These are phyloP conservation scores for Aureobasidium lini DNA, from an alignment of 2,329 filamentous ascomycete genomes.

Conservation along the genomic window DNA sequence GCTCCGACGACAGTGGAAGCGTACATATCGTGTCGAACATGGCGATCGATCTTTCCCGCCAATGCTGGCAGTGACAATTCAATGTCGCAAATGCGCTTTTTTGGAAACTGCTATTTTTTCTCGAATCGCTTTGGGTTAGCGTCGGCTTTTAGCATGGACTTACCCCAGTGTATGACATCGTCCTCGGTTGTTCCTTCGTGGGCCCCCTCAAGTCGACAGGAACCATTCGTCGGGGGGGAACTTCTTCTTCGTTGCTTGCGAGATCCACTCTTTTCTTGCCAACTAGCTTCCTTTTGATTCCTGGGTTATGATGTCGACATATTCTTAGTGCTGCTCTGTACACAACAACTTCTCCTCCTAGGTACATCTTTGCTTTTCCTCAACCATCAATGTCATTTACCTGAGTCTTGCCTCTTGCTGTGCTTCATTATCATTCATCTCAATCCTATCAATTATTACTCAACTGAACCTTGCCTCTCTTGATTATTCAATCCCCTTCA, in stretches of 20 bases:
- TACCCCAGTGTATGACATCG: slow-evolving; percentile 6
- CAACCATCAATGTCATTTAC: neutral
- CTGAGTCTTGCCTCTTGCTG: neutral
- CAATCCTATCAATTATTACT: no score
- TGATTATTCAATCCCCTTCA: no score
- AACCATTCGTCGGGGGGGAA: neutral
- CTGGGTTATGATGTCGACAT: slow-evolving; percentile 6
- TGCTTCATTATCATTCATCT: no score
- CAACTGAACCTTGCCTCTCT: no score
- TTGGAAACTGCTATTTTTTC: slow-evolving; percentile 9
- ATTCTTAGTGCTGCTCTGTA: slow-evolving; percentile 1
- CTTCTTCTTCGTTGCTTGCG: neutral
- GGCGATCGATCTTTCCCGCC: slow-evolving; percentile 6
- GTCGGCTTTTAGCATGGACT: neutral
- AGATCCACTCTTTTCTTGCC: slow-evolving; percentile 5
- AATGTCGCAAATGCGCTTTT: neutral
- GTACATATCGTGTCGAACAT: slow-evolving; percentile 94
- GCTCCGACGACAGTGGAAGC: slow-evolving; percentile 73
- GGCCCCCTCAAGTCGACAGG: slow-evolving; percentile 1
- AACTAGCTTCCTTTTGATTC: neutral
- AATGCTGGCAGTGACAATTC: neutral
- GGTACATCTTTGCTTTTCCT: neutral
- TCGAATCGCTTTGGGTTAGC: neutral
- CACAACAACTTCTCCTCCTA: neutral
- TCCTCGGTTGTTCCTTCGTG: neutral